Base-by-base conservation (phyloP, 2,329 filamentous ascomycete species). In the Neopestalotiopsis sp. region DNA sequence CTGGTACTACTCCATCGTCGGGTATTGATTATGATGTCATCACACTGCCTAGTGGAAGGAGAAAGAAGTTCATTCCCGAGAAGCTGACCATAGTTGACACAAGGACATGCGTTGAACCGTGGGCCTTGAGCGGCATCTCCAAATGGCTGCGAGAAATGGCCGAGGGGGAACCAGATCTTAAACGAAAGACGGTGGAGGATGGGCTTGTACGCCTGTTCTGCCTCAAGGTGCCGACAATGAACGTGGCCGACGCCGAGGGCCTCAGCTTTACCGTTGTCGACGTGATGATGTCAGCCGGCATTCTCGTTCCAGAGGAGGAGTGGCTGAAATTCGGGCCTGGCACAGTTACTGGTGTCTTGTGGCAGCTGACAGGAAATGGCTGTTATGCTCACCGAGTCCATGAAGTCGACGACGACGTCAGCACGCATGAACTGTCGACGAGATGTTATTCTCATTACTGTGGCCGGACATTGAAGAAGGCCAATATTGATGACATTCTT, bases 201-300 rank as follows among this genome's bases (percentile, higher is more conserved):
- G 95, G 94, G 2, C 86, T 99, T 57, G 91, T 97, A 57, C 92
- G 91, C 38, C 85, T 99, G 6, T 98, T 99, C 79, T 97, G 94
- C 1, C 89, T 93, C 81, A 98, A 98, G 80, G 94, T 99, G 0
- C 95, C 96, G 0, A 99, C 94, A 0, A 98, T 99, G 94, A 98
- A 99, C 75, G 95, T 96, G 57, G 95, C 95, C 5, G 97, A 99
- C 84, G 96, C 96, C 0, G 96, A 99, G 79, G 92, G 91, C 1
- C 85, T 99, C 65, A 94, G 93, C 71, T 88, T 89, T 69, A 90
- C 89, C 56, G 93, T 97, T 0, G 90, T 97, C 2, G 85, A 90
- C 67, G 89, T 91, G 61, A 96, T 99, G 93, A 88, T 95, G 72
- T 87, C 89, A 30, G 90, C 91, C 9, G 91, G 91, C 53, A 93